A percentile compares a stretch with the other conserved stretches of the same genome.
phyloP scores from a whole-genome alignment of 208 protist species.

The Acanthamoeba sp. region DNA sequence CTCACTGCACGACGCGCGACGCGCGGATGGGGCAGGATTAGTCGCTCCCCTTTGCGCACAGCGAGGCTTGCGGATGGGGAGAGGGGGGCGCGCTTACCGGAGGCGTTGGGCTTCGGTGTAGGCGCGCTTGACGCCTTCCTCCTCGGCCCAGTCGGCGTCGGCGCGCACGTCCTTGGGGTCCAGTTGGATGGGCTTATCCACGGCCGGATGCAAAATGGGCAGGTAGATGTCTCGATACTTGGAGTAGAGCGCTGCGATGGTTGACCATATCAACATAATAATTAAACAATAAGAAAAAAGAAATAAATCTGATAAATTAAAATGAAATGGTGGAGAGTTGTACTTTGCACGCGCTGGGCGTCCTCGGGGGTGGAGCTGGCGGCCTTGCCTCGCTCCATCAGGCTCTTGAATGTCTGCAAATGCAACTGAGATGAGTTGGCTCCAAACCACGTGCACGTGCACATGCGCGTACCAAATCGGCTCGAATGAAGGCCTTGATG shows the following conservation, averaged over 20 bases:
- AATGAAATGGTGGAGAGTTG: neutral
- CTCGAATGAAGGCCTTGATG: slow-evolving; percentile 66
- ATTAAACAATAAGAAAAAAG: too few species aligned
- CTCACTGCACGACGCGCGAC: slow-evolving; percentile 20
- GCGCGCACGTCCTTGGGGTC: neutral
- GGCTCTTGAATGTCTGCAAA: slow-evolving; percentile 44
- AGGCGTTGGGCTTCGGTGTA: slow-evolving; percentile 56
- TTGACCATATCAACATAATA: too few species aligned
- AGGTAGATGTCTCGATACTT: slow-evolving; percentile 57
- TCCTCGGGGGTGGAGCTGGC: neutral
- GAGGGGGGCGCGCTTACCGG: neutral
- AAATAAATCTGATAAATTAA: too few species aligned
- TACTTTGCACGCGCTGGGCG: slow-evolving; percentile 27
- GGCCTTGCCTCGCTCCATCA: slow-evolving; percentile 54
- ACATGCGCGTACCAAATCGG: neutral
- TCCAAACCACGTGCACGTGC: neutral
- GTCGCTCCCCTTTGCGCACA: neutral
- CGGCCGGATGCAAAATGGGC: slow-evolving; percentile 38
- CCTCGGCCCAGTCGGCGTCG: slow-evolving; percentile 48
- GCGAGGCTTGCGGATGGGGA: too few species aligned
- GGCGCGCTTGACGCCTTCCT: slow-evolving; percentile 52
- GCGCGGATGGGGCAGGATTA: neutral
- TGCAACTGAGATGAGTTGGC: too few species aligned
- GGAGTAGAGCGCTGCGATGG: neutral
- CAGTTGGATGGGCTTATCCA: slow-evolving; percentile 11